These are phyloP conservation scores for Penicillium sp. DNA, from an alignment of 2,329 filamentous ascomycete genomes.

Conservation along the genomic window DNA sequence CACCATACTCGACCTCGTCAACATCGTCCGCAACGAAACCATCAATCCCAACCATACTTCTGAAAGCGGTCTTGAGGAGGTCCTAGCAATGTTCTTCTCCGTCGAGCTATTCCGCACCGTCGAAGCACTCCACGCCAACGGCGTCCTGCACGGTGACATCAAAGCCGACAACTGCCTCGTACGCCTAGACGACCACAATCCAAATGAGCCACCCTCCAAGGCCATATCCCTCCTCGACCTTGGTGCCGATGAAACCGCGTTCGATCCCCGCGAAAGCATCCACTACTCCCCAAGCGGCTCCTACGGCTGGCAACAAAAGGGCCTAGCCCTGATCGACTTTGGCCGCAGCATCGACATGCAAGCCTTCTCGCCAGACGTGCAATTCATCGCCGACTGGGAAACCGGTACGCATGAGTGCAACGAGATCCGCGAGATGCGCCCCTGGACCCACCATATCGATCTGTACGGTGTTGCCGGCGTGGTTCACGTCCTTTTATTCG, in stretches of 20 bases:
- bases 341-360: conserved; percentile 92
- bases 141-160: conserved; percentile 85
- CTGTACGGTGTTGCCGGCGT: conserved; percentile 90
- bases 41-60: conserved; percentile 47
- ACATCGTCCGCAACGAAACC: conserved; percentile 70
- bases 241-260: conserved; percentile 16
- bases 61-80: conserved; percentile 78
- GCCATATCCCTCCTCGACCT: conserved; percentile 31
- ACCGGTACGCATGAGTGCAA: conserved; percentile 82
- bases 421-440: conserved; percentile 89
- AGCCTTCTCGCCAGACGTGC: conserved; percentile 70
- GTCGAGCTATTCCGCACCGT: conserved; percentile 87
- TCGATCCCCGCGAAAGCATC: conserved; percentile 29
- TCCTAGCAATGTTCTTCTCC: conserved; percentile 90
- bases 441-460: conserved; percentile 98
- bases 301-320: conserved; percentile 75
- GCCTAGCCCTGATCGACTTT: conserved; percentile 88
- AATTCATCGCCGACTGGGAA: conserved; percentile 96
- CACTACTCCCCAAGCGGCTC: conserved; percentile 72
- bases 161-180: conserved; percentile 95
- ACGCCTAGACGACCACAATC: conserved; percentile 61
- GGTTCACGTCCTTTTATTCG: conserved; percentile 85
- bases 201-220: conserved; percentile 21
- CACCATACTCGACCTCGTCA: conserved; percentile 91
- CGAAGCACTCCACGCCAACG: conserved; percentile 76